Percentiles rank a stretch among this genome's conserved stretches.
Evolutionary conservation across 495 filamentous ascomycete genomes (phyloP).

Genomic region (Hypoxylon lenormandii): DNA sequence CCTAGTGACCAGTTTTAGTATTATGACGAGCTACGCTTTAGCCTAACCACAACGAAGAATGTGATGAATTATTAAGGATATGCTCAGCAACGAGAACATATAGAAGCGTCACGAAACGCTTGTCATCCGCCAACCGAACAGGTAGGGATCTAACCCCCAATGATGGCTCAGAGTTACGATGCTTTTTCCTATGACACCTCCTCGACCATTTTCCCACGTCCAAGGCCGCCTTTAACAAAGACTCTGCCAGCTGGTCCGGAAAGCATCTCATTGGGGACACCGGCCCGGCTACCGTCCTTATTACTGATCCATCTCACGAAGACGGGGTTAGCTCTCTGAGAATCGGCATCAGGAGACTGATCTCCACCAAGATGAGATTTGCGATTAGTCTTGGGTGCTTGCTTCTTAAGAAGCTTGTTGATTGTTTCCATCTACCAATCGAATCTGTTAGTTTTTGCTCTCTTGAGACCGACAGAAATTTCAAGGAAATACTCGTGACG

Average conservation of each 20-base stretch:
- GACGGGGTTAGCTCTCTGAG: constrained; percentile 70
- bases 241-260: constrained; percentile 72
- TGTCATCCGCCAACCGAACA: too few relatives aligned
- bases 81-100: too few relatives aligned
- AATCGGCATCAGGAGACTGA: constrained; percentile 66
- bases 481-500: constrained; percentile 3
- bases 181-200: constrained; percentile 52
- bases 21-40: too few relatives aligned
- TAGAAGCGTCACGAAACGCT: too few relatives aligned
- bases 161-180: background rate
- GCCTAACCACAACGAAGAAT: too few relatives aligned
- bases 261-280: constrained; percentile 86
- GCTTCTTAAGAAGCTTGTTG: constrained; percentile 94
- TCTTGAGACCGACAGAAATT: background rate
- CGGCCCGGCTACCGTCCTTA: constrained; percentile 73
- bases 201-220: constrained; percentile 57
- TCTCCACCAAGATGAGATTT: constrained; percentile 61
- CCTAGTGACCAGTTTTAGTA: too few relatives aligned
- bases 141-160: too few relatives aligned
- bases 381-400: constrained; percentile 85
- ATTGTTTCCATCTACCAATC: constrained; percentile 89
- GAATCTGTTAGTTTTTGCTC: constrained; percentile 10
- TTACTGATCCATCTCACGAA: constrained; percentile 84
- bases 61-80: too few relatives aligned
- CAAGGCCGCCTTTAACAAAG: constrained; percentile 60